Conservation (phyloP, 176 grass and related monocot species). For the Elymus sibiricus region DNA sequence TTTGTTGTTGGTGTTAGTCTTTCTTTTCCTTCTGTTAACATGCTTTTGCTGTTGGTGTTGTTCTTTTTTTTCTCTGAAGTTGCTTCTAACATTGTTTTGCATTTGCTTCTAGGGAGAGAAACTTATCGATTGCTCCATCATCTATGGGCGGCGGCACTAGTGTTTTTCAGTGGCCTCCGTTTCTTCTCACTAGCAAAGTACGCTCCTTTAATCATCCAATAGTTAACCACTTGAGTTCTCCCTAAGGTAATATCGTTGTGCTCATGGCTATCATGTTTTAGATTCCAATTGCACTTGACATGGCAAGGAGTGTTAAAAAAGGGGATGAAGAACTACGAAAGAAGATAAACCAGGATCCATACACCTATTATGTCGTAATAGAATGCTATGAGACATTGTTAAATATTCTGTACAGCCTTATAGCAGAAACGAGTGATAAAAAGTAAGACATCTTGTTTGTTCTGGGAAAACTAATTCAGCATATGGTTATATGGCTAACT, state of each 20-base stretch:
- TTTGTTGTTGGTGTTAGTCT: conserved; percentile 34
- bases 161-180: conserved; percentile 89
- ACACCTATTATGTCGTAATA: conserved; percentile 59
- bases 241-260: background rate
- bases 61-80: background rate
- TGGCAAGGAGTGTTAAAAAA: conserved; percentile 80
- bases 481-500: conserved; percentile 8
- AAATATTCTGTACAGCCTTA: conserved; percentile 52
- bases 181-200: conserved; percentile 97
- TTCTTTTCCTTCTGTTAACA: background rate
- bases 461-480: background rate
- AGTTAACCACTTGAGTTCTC: background rate
- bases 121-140: conserved; percentile 80
- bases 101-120: conserved; percentile 64
- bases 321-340: conserved; percentile 61
- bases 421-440: conserved; percentile 38
- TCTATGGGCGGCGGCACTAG: conserved; percentile 27
- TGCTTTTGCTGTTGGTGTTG: conserved; percentile 29
- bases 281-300: conserved; percentile 92
- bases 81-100: background rate
- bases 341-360: conserved; percentile 59
- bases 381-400: conserved; percentile 73
- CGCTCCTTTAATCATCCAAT: background rate
- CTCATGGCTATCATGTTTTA: conserved; percentile 21
- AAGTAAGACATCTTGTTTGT: conserved; percentile 40